Evolutionary conservation across 139 green algal species (phyloP).

Genomic region (Penium margaritaceum): DNA sequence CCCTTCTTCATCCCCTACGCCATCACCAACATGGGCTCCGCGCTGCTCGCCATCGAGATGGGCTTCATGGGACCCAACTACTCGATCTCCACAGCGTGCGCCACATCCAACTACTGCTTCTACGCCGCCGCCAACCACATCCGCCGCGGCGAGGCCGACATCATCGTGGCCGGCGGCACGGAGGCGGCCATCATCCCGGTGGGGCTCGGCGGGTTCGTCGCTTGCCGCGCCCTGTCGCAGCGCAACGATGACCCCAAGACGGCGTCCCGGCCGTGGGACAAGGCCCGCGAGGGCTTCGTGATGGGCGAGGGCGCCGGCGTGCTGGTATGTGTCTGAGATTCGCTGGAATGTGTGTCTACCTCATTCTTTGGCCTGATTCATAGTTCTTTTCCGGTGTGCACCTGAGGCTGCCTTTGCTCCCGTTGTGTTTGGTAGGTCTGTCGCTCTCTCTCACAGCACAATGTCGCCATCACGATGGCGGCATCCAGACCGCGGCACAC

Average conservation of each 20-base stretch:
- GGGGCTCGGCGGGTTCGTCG: conserved; percentile 93
- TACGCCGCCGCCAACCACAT: conserved; percentile 87
- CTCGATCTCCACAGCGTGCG: conserved; percentile 85
- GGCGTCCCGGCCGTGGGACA: conserved; percentile 91
- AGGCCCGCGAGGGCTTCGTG: conserved; percentile 91
- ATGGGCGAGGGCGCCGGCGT: conserved; percentile 96
- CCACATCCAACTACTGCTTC: conserved; percentile 89
- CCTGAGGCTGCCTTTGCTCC: no score
- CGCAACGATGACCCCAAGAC: conserved; percentile 79
- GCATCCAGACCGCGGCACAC: conserved; percentile 91
- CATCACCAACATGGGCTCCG: conserved; percentile 98
- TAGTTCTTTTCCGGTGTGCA: no score
- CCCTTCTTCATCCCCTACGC: conserved; percentile 99
- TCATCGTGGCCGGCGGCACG: conserved; percentile 82
- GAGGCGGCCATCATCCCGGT: conserved; percentile 95
- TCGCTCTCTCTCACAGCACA: neutral
- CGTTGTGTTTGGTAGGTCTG: no score
- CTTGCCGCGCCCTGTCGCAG: conserved; percentile 83
- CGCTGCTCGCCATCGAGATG: conserved; percentile 71
- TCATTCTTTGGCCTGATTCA: no score
- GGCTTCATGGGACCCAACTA: conserved; percentile 89
- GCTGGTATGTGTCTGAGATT: conserved; percentile 62
- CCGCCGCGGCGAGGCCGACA: conserved; percentile 54
- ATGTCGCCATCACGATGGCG: conserved; percentile 48
- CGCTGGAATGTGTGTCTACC: no score